Evolutionary conservation across 2,329 filamentous ascomycete genomes (phyloP), one percentile per base, ranked within the genome.

Genomic region (Fusarium torulosum): DNA sequence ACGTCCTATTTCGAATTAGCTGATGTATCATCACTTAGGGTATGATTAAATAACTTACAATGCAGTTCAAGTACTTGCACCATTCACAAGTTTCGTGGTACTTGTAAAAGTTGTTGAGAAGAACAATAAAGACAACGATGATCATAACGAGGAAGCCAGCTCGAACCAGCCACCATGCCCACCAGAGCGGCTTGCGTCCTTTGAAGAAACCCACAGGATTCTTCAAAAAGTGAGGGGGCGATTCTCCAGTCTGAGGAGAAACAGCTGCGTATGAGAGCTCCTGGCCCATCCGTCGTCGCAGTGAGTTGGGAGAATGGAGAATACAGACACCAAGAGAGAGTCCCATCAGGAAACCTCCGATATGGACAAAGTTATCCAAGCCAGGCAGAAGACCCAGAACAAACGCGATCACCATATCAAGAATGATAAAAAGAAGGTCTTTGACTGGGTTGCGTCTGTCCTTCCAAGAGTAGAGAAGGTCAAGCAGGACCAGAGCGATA

Each of bases 311-410:
- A 5, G 94, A 97, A 75, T 95, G 94, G 63, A 99, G 83, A 27
- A 99, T 85, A 65, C 90, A 96, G 51, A 98, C 85, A 14, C 96
- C 96, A 2, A 97, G 86, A 0, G 90, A 91, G 8, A 99, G 81
- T 1, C 96, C 96, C 89, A 97, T 97, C 50, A 97, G 80, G 78
- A 98, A 97, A 3, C 96, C 96, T 54, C 96, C 96, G 65, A 99
- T 97, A 72, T 99, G 96, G 17, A 93, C 92, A 78, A 98, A 99
- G 79, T 99, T 99, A 83, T 99, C 96, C 45, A 99, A 81, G 10
- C 94, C 95, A 0, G 96, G 96, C 2, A 99, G 85, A 6, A 99
- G 85, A 33, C 96, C 96, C 4, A 99, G 86, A 17, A 96, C 93
- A 75, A 99, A 97, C 0, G 94, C 93, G 69, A 99, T 94, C 69